Percentiles rank a stretch among this genome's conserved stretches.
Evolutionary conservation across 495 filamentous ascomycete species (phyloP).

Genomic region (Halenospora varia): DNA sequence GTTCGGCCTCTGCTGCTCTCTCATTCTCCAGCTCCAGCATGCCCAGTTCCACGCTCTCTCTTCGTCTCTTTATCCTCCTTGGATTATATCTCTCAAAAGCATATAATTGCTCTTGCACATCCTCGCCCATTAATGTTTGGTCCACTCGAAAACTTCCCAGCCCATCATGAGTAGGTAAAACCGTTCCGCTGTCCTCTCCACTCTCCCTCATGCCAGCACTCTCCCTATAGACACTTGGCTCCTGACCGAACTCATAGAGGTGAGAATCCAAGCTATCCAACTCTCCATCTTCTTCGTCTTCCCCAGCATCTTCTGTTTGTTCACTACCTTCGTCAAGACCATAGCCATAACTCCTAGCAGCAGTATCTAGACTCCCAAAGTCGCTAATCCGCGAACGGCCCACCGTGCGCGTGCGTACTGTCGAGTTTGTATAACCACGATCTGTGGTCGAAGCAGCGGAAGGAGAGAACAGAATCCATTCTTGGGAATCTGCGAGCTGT

Average conservation of each 20-base stretch:
- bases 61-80: constrained; percentile 57
- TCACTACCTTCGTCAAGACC: constrained; percentile 43
- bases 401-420: constrained; percentile 66
- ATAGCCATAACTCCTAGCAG: constrained; percentile 44
- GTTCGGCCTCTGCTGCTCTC: constrained; percentile 57
- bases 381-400: constrained; percentile 77
- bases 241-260: constrained; percentile 74
- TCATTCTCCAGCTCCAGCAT: constrained; percentile 53
- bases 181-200: constrained; percentile 24
- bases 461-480: constrained; percentile 96
- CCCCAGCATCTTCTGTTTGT: constrained; percentile 33
- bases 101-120: constrained; percentile 76
- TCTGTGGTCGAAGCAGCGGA: constrained; percentile 57
- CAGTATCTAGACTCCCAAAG: constrained; percentile 76
- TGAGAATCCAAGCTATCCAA: constrained; percentile 90
- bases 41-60: constrained; percentile 57
- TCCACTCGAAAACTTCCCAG: constrained; percentile 70
- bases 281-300: constrained; percentile 63
- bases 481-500: constrained; percentile 66
- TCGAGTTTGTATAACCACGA: constrained; percentile 66
- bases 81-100: constrained; percentile 81
- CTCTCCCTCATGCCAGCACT: constrained; percentile 9
- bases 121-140: constrained; percentile 33
- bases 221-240: constrained; percentile 39
- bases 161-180: constrained; percentile 89